A percentile compares a stretch with the other conserved stretches of the same genome.
phyloP scores from a whole-genome alignment of 176 grass and related monocot species.

The Rhynchospora breviuscula region DNA sequence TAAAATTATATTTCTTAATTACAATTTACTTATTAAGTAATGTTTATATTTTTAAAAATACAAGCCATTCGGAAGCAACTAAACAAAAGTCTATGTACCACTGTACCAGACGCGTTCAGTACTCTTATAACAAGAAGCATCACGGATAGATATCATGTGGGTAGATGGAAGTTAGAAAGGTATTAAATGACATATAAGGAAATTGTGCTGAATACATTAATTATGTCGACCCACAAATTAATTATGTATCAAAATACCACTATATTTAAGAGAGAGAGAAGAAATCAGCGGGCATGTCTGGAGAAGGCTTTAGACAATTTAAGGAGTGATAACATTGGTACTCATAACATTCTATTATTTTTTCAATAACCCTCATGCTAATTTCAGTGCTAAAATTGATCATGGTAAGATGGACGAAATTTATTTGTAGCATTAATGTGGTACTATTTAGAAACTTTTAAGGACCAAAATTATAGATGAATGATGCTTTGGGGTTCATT shows the following conservation, averaged over 20 bases:
- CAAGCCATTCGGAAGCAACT: too few relatives aligned
- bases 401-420: too few relatives aligned
- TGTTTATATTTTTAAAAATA: too few relatives aligned
- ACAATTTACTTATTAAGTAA: too few relatives aligned
- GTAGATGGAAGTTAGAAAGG: neutral
- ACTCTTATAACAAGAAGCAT: neutral
- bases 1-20: too few relatives aligned
- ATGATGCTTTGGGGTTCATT: too few relatives aligned
- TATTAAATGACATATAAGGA: constrained; percentile 10
- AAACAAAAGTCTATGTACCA: neutral
- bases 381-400: too few relatives aligned
- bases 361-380: too few relatives aligned
- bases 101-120: neutral
- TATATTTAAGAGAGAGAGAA: neutral
- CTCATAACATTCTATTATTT: too few relatives aligned
- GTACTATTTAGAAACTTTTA: too few relatives aligned
- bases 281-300: neutral
- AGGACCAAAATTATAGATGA: too few relatives aligned
- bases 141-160: neutral
- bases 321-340: neutral
- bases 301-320: neutral
- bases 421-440: too few relatives aligned
- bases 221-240: neutral
- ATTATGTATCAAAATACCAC: neutral
- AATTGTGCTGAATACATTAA: neutral